A percentile compares a stretch with the other conserved stretches of the same genome.
Conservation (phyloP, 1,284 basidiomycete genomes). For the Polyporus tsugae region DNA sequence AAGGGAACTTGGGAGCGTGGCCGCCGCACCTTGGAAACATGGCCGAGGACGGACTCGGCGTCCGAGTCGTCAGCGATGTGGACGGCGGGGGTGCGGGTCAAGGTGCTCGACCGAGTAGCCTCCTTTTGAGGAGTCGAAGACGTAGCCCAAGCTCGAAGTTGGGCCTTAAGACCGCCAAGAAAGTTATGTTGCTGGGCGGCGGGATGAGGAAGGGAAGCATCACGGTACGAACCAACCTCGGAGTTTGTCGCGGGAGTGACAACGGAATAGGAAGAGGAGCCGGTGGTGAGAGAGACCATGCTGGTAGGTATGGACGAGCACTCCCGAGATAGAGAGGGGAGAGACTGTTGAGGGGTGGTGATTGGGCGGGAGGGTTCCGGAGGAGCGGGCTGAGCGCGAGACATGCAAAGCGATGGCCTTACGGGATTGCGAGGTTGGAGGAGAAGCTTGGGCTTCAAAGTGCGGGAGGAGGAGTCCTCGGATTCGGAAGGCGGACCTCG, state of each 20-base stretch:
- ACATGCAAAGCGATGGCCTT: conserved; percentile 57
- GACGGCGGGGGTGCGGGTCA: conserved; percentile 28
- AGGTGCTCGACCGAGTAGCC: conserved; percentile 31
- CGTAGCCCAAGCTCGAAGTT: conserved; percentile 35
- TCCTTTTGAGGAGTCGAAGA: conserved; percentile 29
- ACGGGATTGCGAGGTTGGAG: conserved; percentile 46
- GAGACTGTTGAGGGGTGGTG: conserved; percentile 40
- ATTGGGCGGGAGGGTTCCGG: conserved; percentile 44
- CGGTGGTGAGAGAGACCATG: conserved; percentile 40
- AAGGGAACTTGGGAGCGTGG: conserved; percentile 26
- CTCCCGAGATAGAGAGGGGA: conserved; percentile 39
- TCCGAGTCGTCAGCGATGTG: conserved; percentile 22
- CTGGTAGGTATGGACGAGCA: conserved; percentile 37
- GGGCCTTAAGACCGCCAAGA: conserved; percentile 34
- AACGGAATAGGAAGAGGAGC: conserved; percentile 40
- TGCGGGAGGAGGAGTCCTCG: conserved; percentile 37
- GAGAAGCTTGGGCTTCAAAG: conserved; percentile 51
- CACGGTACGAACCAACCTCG: conserved; percentile 26
- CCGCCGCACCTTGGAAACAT: conserved; percentile 20
- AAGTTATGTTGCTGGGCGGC: conserved; percentile 28
- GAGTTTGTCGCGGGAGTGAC: conserved; percentile 40
- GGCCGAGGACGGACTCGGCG: conserved; percentile 7
- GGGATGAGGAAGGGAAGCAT: conserved; percentile 27
- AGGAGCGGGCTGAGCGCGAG: conserved; percentile 41
- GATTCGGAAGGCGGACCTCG: conserved; percentile 41